phyloP scores from a whole-genome alignment of 2,329 filamentous ascomycete genomes.

The Talaromyces albobiverticillius region DNA sequence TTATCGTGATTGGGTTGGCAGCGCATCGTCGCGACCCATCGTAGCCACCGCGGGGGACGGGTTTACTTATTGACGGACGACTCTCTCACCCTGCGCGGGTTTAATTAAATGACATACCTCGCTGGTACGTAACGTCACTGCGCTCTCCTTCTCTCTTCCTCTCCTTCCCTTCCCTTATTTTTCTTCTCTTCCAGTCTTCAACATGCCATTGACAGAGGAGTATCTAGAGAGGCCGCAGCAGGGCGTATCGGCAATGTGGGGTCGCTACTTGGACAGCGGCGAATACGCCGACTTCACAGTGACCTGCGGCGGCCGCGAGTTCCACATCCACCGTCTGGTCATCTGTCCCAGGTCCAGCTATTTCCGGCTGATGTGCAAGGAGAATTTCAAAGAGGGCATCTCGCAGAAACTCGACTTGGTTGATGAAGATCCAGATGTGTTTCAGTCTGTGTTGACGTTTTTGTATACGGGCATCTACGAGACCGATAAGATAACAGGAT shows the following conservation, averaged over 20 bases:
- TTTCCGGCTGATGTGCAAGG: slow-evolving; percentile 28
- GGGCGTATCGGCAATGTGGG: slow-evolving; percentile 15
- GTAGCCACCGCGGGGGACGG: no score
- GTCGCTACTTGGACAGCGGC: slow-evolving; percentile 17
- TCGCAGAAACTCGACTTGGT: slow-evolving; percentile 11
- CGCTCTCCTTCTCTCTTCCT: no score
- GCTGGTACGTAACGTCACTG: no score
- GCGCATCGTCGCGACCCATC: no score
- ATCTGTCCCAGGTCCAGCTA: slow-evolving; percentile 35
- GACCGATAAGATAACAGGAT: slow-evolving; percentile 13
- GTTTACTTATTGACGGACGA: no score
- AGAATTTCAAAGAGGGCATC: slow-evolving; percentile 24
- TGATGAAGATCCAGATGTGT: slow-evolving; percentile 16
- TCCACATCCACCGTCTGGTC: slow-evolving; percentile 34
- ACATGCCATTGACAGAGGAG: slow-evolving; percentile 12
- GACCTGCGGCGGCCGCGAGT: slow-evolving; percentile 25
- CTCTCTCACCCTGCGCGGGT: no score
- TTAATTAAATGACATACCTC: no score
- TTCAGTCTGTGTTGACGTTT: slow-evolving; percentile 16
- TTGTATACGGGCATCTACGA: slow-evolving; percentile 17
- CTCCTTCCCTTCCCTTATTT: no score
- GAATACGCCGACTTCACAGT: slow-evolving; percentile 35
- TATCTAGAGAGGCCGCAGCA: slow-evolving; percentile 13
- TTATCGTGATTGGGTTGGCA: no score
- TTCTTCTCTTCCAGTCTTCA: no score